Base-by-base conservation (phyloP, 495 filamentous ascomycete genomes). In the Cladorrhinum samala region DNA sequence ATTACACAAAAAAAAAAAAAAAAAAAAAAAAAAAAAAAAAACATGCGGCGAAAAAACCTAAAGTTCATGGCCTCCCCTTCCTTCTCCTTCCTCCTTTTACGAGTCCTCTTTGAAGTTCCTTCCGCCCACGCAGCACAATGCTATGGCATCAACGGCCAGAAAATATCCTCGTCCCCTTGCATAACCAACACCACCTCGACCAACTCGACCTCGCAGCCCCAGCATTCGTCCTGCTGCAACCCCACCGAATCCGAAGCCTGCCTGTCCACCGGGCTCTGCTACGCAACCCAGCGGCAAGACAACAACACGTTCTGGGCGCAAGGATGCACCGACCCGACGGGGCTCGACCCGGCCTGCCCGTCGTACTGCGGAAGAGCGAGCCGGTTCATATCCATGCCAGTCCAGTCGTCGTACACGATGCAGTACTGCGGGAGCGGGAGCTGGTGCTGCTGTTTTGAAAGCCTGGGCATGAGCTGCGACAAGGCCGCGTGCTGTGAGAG, bases 211-310 rank as follows among this genome's bases (percentile, higher is more conserved):
- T n/a, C n/a, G n/a, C n/a, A n/a, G n/a, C n/a, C n/a, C n/a, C n/a
- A n/a, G n/a, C 65, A 68, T 56, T 61, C 63, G 20, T 57, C 65
- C 16, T 68, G 65, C 43, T 68, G 65, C 39, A 61, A 64, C 46
- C 40, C 48, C 27, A 54, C 53, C 20, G 62, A 63, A 42, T 57
- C 54, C 40, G 65, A 68, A 27, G 65, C 63, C 0, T 68, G 65
- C 38, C 61, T 68, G 17, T 66, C 65, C n/a, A 62, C 58, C 14
- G 65, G 63, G 1, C 55, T 66, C 33, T 68, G 63, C 45, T 55
- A 58, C 17, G 64, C 64, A n/a, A 62, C 54, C 17, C 56, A 64
- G 16, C 45, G 53, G 3, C 50, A 55, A 19, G 60, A 66, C 43
- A 66, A 64, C 49, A 53, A 60, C 25, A 21, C 64, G 2, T 59